Percentiles rank a stretch among this genome's conserved stretches.
Evolutionary conservation across 2,329 filamentous ascomycete genomes (phyloP).

Genomic region (Xylaria sp.): DNA sequence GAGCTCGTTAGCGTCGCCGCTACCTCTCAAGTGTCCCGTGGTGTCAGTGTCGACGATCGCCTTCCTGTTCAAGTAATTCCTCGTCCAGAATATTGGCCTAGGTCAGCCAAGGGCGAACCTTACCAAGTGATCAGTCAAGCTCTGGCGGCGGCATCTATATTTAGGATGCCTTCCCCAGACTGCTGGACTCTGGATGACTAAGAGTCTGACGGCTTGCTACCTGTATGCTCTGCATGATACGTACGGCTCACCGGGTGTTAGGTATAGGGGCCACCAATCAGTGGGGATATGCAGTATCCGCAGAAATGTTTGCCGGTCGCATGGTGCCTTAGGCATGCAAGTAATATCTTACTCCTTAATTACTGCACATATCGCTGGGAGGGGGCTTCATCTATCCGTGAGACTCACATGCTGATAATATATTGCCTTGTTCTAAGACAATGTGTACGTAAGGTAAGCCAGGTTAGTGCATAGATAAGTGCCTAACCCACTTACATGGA

Average conservation of each 20-base stretch:
- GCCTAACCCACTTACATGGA: conserved; percentile 11
- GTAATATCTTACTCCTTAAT: neutral
- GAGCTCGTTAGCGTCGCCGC: conserved; percentile 26
- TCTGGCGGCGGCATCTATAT: conserved; percentile 19
- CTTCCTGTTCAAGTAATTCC: conserved; percentile 44
- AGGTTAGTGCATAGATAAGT: conserved; percentile 2
- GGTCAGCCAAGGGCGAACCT: conserved; percentile 31
- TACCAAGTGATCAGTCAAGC: conserved; percentile 36
- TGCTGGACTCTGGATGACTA: conserved; percentile 27
- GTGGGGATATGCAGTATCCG: neutral
- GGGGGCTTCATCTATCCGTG: conserved; percentile 25
- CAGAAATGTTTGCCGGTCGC: neutral
- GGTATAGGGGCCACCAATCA: neutral
- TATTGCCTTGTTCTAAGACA: conserved; percentile 15
- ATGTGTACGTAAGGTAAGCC: conserved; percentile 1
- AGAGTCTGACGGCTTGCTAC: conserved; percentile 3
- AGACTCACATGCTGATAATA: conserved; percentile 23
- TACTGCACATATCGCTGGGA: neutral
- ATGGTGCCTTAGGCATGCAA: neutral
- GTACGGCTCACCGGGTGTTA: neutral
- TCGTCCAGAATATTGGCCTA: conserved; percentile 28
- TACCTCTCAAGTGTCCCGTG: conserved; percentile 43
- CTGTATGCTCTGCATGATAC: neutral
- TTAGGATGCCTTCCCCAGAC: conserved; percentile 8
- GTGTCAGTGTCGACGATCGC: conserved; percentile 39